A percentile compares a stretch with the other conserved stretches of the same genome.
These are phyloP conservation scores for Biscutella laevigata DNA, from an alignment of 441 rosid species.

Conservation along the genomic window DNA sequence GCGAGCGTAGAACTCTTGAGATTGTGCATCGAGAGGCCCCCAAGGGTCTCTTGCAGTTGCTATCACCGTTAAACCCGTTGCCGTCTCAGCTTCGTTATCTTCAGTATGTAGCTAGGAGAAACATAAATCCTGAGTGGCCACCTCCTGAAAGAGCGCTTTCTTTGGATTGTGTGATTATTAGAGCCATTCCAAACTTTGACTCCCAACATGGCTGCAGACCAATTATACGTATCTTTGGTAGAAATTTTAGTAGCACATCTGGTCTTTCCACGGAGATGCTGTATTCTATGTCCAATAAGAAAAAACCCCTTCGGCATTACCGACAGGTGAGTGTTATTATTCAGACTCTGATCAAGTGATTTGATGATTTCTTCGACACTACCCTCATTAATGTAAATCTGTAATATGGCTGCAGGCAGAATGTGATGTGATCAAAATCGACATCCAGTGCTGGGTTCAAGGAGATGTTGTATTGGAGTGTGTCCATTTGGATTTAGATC, in stretches of 20 bases:
- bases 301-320: constrained; percentile 67
- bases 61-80: constrained; percentile 86
- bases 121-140: constrained; percentile 85
- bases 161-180: constrained; percentile 78
- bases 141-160: constrained; percentile 92
- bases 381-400: constrained; percentile 6
- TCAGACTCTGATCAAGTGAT: too few relatives aligned
- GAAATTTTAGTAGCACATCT: constrained; percentile 45
- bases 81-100: constrained; percentile 96
- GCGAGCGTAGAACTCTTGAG: constrained; percentile 85
- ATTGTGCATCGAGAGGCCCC: constrained; percentile 93
- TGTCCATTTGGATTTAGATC: constrained; percentile 79
- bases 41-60: constrained; percentile 75
- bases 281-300: constrained; percentile 65
- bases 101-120: constrained; percentile 85
- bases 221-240: constrained; percentile 77
- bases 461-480: constrained; percentile 97
- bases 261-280: constrained; percentile 84
- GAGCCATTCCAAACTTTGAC: constrained; percentile 83
- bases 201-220: constrained; percentile 92
- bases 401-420: constrained; percentile 57
- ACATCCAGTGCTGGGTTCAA: constrained; percentile 88
- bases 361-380: constrained; percentile 1
- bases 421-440: constrained; percentile 90
- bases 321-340: constrained; percentile 57